A percentile compares a stretch with the other conserved stretches of the same genome.
Evolutionary conservation across 169 alveolate genomes (phyloP).

Genomic region (Eimeria maxima): DNA sequence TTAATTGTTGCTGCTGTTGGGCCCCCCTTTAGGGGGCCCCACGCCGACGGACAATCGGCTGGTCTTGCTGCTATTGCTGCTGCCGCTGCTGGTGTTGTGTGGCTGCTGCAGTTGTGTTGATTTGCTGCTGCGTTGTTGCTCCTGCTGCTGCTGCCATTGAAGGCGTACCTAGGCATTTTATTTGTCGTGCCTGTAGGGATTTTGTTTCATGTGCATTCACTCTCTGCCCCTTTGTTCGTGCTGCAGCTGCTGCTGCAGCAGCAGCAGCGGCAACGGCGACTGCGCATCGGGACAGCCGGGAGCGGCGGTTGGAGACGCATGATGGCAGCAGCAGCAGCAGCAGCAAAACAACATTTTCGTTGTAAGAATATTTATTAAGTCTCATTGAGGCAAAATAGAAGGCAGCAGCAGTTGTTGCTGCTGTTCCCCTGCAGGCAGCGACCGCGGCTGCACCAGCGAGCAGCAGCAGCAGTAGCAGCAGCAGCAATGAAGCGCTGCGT

Average conservation of each 20-base stretch:
- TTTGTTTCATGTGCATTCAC: not conserved
- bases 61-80: constrained; percentile 15
- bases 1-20: not conserved
- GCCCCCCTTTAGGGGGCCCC: not conserved
- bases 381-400: not conserved
- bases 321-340: constrained; percentile 27
- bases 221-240: not conserved
- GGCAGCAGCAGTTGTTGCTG: not conserved
- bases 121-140: not conserved
- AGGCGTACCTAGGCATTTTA: not conserved
- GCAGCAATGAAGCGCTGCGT: not conserved
- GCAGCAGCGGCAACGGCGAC: constrained; percentile 17
- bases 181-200: not conserved
- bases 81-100: not conserved
- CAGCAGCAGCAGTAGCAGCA: constrained; percentile 8
- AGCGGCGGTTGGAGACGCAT: not conserved
- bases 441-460: not conserved
- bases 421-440: not conserved
- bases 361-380: not conserved
- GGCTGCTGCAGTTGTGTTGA: not conserved
- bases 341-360: not conserved
- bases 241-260: not conserved
- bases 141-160: not conserved
- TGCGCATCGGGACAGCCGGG: not conserved
- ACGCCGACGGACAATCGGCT: not conserved